Conservation (phyloP, 2,329 filamentous ascomycete genomes). For the Alternaria conjuncta region DNA sequence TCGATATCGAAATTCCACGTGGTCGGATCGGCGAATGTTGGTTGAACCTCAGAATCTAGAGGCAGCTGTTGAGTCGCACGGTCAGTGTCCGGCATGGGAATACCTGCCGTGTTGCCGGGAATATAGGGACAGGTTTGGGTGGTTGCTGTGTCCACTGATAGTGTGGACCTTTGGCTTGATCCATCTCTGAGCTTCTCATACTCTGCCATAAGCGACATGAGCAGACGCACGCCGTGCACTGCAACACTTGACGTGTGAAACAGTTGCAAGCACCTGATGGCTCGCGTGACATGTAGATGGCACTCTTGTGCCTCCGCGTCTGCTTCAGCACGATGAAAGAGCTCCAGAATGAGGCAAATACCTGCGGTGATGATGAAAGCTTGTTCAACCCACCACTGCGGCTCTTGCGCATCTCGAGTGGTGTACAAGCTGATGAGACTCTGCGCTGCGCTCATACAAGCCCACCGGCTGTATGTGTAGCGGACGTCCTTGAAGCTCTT, state of each 20-base stretch:
- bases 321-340: constrained; percentile 32
- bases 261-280: constrained; percentile 41
- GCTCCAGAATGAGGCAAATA: constrained; percentile 36
- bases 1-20: constrained; percentile 35
- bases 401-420: constrained; percentile 46
- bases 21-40: constrained; percentile 18
- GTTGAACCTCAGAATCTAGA: constrained; percentile 2
- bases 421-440: constrained; percentile 51
- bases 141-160: background rate
- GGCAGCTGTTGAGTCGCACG: background rate
- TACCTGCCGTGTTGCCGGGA: constrained; percentile 11
- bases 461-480: constrained; percentile 53
- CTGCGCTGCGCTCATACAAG: constrained; percentile 50
- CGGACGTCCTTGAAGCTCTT: constrained; percentile 51
- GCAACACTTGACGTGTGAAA: constrained; percentile 31
- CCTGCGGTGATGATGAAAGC: constrained; percentile 41
- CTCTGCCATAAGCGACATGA: constrained; percentile 45
- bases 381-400: constrained; percentile 52
- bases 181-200: constrained; percentile 29
- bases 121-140: constrained; percentile 1
- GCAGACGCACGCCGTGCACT: constrained; percentile 46
- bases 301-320: constrained; percentile 33
- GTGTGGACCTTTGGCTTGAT: constrained; percentile 4
- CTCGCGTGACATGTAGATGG: constrained; percentile 39
- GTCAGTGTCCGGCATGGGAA: constrained; percentile 14